Base-by-base conservation (phyloP, 2,329 filamentous ascomycete genomes). In the Cytospora leucostoma region DNA sequence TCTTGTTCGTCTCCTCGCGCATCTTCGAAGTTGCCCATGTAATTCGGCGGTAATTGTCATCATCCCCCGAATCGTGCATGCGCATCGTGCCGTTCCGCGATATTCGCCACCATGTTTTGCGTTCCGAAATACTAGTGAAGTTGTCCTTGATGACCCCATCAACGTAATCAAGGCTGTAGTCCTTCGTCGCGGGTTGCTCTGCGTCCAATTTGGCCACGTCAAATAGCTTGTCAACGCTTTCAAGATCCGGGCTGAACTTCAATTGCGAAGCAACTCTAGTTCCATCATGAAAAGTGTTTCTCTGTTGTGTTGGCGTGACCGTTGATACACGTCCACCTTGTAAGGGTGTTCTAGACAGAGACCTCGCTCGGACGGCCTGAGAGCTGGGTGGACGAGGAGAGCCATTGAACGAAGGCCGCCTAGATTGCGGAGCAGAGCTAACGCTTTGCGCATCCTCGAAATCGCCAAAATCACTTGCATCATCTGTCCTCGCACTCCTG, bases 51-150 rank as follows among this genome's bases (percentile, higher is more conserved):
- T 89, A 89, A 66, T 81, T 82, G 10, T 87, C 84, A 56, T 86
- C 83, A 53, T 86, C 81, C 50, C 82, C 85, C 3, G 75, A 73
- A 61, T 86, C 78, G 67, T 88, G 80, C 64, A 82, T 83, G 7
- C 84, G 78, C 68, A 82, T 79, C 0, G 86, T 85, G 3, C 85
- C 87, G 61, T 79, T 80, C 6, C 87, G 81, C 8, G 87, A 88
- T 19, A 89, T 74, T 21, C 85, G 84, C 67, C 89, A 88, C 87
- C 87, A 90, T 8, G 80, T 79, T 69, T 85, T 88, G 56, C 87
- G 84, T 72, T 89, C 81, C 2, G 82, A 81, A 4, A 82, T 80
- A 2, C 79, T 77, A 5, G 76, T 75, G 65, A 87, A 87, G 34
- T 77, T 82, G 70, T 88, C 84, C 35, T 72, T 73, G 19, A 84